phyloP scores from a whole-genome alignment of 805 yeast genomes.

The Candida berthetii region DNA sequence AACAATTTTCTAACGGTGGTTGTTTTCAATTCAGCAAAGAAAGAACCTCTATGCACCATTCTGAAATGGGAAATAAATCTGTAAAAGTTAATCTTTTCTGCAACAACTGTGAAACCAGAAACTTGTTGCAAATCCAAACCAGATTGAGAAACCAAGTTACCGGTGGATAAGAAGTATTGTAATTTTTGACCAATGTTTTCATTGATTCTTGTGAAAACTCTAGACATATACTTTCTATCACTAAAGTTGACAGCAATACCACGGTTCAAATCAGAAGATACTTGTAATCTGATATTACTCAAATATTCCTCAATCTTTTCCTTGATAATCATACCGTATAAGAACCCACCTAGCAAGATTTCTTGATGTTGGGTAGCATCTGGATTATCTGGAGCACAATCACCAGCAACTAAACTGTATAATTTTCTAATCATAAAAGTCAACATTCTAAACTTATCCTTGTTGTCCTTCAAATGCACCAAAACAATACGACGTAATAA shows the following conservation, averaged over 20 bases:
- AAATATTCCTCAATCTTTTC: constrained; percentile 95
- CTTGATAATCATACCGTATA: constrained; percentile 93
- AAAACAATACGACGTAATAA: constrained; percentile 79
- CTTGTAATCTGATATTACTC: constrained; percentile 62
- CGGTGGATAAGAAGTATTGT: constrained; percentile 93
- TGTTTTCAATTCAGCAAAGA: constrained; percentile 96
- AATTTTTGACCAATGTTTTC: constrained; percentile 94
- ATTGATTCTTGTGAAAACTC: constrained; percentile 73
- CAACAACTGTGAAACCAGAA: constrained; percentile 96
- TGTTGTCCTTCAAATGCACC: constrained; percentile 72
- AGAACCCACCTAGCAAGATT: constrained; percentile 89
- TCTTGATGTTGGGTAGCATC: constrained; percentile 99
- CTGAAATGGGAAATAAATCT: constrained; percentile 97
- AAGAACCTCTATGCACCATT: constrained; percentile 99
- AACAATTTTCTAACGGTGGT: constrained; percentile 93
- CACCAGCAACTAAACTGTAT: constrained; percentile 93
- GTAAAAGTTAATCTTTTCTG: constrained; percentile 95
- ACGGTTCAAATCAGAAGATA: constrained; percentile 75
- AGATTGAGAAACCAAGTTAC: constrained; percentile 93
- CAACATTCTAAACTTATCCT: constrained; percentile 81
- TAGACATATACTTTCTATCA: constrained; percentile 76
- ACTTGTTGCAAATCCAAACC: constrained; percentile 98
- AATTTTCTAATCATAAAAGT: constrained; percentile 94
- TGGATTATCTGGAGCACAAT: constrained; percentile 95
- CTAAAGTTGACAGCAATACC: constrained; percentile 76